Base-by-base conservation (phyloP, 306 rosid genomes). In the Citrullus mucosospermus region DNA sequence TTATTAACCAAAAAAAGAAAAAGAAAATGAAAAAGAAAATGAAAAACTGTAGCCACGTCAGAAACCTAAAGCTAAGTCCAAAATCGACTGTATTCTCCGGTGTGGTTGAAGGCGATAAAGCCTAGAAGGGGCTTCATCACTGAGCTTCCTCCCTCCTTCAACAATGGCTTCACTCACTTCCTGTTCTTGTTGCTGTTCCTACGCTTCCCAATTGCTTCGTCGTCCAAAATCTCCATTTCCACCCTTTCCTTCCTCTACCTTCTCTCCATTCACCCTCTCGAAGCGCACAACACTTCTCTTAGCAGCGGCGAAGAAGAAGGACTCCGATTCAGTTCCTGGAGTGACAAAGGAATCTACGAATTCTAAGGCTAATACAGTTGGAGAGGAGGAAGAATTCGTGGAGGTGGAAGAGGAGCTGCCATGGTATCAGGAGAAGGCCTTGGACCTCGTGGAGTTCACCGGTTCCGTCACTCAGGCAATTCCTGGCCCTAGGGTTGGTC, bases 401-500 rank as follows among this genome's bases (percentile, higher is more conserved):
- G 80, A 78, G 81, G 93, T 89, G 46, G 97, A 94, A 80, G 98
- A 90, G 79, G 97, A 92, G 68, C 79, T 94, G 15, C 97, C 98
- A 0, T 92, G 98, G 98, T 88, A 92, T 87, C 97, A 92, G 83
- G 98, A 94, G 65, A 92, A 94, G 86, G 96, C 98, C 54, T 63
- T 92, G 81, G 98, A 94, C 90, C 61, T 94, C 0, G 97, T 94
- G 41, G 98, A 94, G 81, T 94, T 92, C 90, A 89, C 98, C 0
- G 98, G 98, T 39, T 88, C 98, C 0, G 96, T 92, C 22, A 88
- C 98, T 12, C 98, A 89, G 75, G 92, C 97, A 20, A 78, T 94
- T 85, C 97, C 97, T 14, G 98, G 98, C 0, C 98, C 98, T 2
- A 81, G 96, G 83, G 98, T 94, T 38, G 96, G 98, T 32, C 75